Conservation (phyloP, 352 stramenopile genomes). For the Phytophthora fragariaefolia region DNA sequence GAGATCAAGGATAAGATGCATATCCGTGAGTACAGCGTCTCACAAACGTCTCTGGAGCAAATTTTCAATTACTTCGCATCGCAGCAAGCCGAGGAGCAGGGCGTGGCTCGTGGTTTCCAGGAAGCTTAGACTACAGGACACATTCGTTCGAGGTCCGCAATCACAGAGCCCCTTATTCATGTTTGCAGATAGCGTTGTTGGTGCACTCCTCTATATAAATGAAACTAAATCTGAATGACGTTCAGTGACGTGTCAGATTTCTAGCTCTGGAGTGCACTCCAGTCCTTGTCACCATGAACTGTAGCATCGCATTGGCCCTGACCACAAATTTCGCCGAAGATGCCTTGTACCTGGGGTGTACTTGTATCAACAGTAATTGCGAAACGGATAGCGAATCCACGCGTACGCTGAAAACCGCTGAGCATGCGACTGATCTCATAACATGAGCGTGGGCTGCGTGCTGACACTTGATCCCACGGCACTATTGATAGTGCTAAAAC, state of each 20-base stretch:
- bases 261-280: background rate
- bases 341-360: background rate
- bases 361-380: background rate
- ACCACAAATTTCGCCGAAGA: constrained; percentile 15
- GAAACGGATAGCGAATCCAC: constrained; percentile 1
- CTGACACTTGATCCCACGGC: constrained; percentile 13
- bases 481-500: constrained; percentile 29
- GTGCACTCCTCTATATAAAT: constrained; percentile 17
- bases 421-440: background rate
- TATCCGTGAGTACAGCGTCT: constrained; percentile 90
- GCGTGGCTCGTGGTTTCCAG: constrained; percentile 47
- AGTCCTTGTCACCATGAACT: background rate
- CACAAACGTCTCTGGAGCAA: constrained; percentile 90
- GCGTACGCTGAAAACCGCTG: constrained; percentile 16
- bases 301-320: constrained; percentile 11
- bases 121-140: constrained; percentile 12
- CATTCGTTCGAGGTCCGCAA: background rate
- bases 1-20: constrained; percentile 50
- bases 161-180: constrained; percentile 1
- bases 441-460: background rate
- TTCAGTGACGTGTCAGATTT: constrained; percentile 20
- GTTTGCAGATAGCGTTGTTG: background rate
- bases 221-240: constrained; percentile 23
- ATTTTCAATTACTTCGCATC: constrained; percentile 91
- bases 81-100: constrained; percentile 63